phyloP scores from a whole-genome alignment of 257 asterid species.

The Apocynum venetum region DNA sequence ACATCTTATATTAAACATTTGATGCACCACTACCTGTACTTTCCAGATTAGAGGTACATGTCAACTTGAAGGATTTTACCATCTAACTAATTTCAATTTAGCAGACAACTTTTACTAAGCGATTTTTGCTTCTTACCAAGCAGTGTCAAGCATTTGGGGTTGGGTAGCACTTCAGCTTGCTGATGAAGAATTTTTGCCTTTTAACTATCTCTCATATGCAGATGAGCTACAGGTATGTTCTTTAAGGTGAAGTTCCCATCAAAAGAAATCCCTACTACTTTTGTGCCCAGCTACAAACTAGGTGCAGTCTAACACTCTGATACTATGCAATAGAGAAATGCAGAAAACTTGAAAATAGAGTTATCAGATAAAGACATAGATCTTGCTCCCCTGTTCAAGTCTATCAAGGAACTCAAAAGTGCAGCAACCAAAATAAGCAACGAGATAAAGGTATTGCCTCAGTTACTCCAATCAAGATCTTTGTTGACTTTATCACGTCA shows the following conservation, averaged over 20 bases:
- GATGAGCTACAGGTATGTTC: constrained; percentile 65
- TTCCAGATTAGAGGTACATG: background rate
- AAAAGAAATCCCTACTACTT: background rate
- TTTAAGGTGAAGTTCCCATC: constrained; percentile 1
- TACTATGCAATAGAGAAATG: constrained; percentile 50
- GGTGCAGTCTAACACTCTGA: constrained; percentile 14
- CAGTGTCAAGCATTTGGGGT: constrained; percentile 86
- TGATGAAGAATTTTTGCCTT: constrained; percentile 68
- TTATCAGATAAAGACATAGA: constrained; percentile 38
- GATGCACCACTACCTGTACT: background rate
- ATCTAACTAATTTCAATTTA: background rate
- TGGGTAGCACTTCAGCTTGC: constrained; percentile 75
- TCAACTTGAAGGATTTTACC: background rate
- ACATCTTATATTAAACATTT: background rate
- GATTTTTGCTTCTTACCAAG: constrained; percentile 15
- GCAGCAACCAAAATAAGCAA: constrained; percentile 50
- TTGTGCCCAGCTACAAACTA: constrained; percentile 3
- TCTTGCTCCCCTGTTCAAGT: constrained; percentile 55
- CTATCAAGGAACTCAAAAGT: constrained; percentile 52
- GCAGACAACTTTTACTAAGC: background rate
- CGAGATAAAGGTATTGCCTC: constrained; percentile 50
- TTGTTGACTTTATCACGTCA: background rate
- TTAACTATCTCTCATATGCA: constrained; percentile 64
- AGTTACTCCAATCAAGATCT: constrained; percentile 1
- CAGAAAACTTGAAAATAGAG: constrained; percentile 47